Conservation (phyloP, 495 filamentous ascomycete genomes). For the Lasiosphaeriaceae sp. region DNA sequence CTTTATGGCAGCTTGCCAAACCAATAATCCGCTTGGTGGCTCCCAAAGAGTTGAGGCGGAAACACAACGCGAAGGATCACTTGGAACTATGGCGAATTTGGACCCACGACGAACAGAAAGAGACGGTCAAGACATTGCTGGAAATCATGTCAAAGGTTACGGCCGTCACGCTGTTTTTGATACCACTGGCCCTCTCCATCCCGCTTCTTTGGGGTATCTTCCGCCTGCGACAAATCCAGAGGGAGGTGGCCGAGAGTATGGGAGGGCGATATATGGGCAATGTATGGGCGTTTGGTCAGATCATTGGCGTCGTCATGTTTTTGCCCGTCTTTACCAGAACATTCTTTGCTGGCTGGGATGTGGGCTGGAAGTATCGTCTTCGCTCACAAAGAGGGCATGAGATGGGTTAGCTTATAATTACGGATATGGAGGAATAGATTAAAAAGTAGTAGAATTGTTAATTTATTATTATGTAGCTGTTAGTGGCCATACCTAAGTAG, state of each 20-base stretch:
- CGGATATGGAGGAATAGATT: neutral
- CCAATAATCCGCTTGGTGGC: too few species aligned
- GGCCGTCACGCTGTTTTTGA: neutral
- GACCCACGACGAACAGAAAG: too few species aligned
- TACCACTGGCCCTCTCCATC: neutral
- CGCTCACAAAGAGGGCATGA: neutral
- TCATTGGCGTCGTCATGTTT: neutral
- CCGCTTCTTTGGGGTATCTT: neutral
- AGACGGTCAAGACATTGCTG: too few species aligned
- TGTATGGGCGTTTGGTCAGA: neutral
- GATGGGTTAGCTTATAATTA: neutral
- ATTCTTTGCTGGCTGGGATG: neutral
- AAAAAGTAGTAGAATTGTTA: too few species aligned
- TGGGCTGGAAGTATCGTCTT: too few species aligned
- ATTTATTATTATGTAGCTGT: too few species aligned
- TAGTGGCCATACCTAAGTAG: too few species aligned
- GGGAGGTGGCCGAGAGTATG: neutral
- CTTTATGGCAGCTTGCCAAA: too few species aligned
- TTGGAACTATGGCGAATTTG: too few species aligned
- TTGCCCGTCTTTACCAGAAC: neutral
- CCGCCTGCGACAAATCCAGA: neutral
- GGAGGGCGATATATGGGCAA: neutral
- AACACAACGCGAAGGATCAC: too few species aligned
- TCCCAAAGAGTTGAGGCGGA: too few species aligned
- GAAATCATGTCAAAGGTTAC: too few species aligned